Percentiles rank a stretch among this genome's conserved stretches.
These are phyloP conservation scores for Boletus semigastroideus DNA, from an alignment of 1,284 basidiomycete genomes.

Conservation along the genomic window DNA sequence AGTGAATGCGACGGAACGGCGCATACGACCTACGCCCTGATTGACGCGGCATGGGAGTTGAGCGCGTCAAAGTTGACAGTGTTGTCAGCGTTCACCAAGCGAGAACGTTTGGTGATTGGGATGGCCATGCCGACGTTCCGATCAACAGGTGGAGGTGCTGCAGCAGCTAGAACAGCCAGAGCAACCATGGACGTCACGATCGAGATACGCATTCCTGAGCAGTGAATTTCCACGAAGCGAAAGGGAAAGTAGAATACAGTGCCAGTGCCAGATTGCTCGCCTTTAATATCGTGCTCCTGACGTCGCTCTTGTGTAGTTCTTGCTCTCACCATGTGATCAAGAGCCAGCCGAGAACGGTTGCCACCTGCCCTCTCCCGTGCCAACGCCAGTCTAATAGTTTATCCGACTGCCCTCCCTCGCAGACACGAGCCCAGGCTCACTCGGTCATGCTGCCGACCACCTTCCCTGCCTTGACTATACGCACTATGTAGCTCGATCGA, in stretches of 20 bases:
- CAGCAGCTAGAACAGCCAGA: conserved; percentile 13
- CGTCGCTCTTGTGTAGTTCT: not conserved
- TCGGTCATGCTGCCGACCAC: no score
- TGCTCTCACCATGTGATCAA: not conserved
- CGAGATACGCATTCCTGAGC: conserved; percentile 16
- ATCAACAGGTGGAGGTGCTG: conserved; percentile 5
- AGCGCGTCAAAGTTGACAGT: conserved; percentile 13
- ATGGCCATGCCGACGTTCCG: conserved; percentile 2
- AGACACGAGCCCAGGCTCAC: no score
- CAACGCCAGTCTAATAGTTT: no score
- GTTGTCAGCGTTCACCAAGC: conserved; percentile 6
- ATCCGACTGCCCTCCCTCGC: no score
- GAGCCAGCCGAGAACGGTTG: not conserved
- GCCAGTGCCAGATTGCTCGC: not conserved
- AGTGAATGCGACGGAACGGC: not conserved
- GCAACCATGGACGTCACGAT: conserved; percentile 10
- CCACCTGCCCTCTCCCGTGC: no score
- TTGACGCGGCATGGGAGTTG: conserved; percentile 5
- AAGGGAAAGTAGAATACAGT: not conserved
- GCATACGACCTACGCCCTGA: conserved; percentile 11
- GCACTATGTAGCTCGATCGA: no score
- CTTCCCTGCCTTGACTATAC: no score
- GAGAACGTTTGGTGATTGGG: conserved; percentile 17
- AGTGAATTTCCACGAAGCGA: not conserved
- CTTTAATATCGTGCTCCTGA: conserved; percentile 1